Base-by-base conservation (phyloP, 2,329 filamentous ascomycete species). In the Aotearoamyces nothofagi region DNA sequence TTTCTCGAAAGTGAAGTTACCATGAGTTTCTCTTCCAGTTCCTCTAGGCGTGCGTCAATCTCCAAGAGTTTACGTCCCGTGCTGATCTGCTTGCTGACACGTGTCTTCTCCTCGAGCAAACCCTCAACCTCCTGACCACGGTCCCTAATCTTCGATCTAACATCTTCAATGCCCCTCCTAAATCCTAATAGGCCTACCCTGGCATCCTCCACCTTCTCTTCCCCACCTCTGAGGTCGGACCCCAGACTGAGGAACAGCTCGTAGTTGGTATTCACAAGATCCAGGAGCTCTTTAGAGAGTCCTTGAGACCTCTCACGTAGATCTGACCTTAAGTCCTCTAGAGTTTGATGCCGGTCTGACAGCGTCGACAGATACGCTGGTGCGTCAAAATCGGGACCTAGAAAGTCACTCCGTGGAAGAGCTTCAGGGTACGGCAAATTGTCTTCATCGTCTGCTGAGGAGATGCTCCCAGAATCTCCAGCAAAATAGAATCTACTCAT, bases 211-310 rank as follows among this genome's bases (percentile, higher is more conserved):
- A 94, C 77, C 50, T 77, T 80, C 44, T 94, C 87, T 46, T 92
- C 86, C 5, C 92, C 92, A 3, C 86, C 86, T 30, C 72, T 70
- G 24, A 98, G 57, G 42, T 83, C 80, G 26, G 68, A 72, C 0
- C 90, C 92, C 0, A 98, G 57, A 0, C 75, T 76, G 4, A 98
- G 55, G 43, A 98, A 98, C 33, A 87, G 79, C 26, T 83, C 78
- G 51, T 98, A 96, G 54, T 98, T 92, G 29, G 78, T 69, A 49
- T 98, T 98, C 40, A 98, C 90, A 5, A 98, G 69, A 55, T 94
- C 87, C 11, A 98, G 64, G 3, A 98, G 65, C 56, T 98, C 90
- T 37, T 78, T 71, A 45, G 76, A 80, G 36, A 98, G 75, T 12
- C 77, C 66, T 41, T 80, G 70, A 41, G 76, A 81, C 29, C 92